phyloP scores from a whole-genome alignment of 169 alveolate species.

The Plasmodium vinckei region DNA sequence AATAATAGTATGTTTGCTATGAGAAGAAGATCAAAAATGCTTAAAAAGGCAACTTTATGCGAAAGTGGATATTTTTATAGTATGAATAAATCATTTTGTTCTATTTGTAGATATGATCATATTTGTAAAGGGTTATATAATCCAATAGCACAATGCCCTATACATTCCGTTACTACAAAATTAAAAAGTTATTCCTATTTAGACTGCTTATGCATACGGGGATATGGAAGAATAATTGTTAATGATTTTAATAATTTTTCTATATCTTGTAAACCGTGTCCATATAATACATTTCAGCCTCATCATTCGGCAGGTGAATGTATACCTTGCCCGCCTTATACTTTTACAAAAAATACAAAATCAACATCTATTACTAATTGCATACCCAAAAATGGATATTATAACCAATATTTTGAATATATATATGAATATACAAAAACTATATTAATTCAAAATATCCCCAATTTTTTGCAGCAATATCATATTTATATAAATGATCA shows the following conservation, averaged over 20 bases:
- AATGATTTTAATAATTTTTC: constrained; percentile 73
- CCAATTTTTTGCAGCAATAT: constrained; percentile 49
- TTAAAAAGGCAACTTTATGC: constrained; percentile 22
- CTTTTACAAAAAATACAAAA: constrained; percentile 74
- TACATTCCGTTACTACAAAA: constrained; percentile 32
- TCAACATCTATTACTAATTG: constrained; percentile 80
- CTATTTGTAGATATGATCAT: constrained; percentile 34
- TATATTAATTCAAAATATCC: constrained; percentile 4
- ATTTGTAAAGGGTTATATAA: constrained; percentile 39
- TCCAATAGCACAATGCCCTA: constrained; percentile 28
- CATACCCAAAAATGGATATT: constrained; percentile 81
- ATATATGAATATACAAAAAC: constrained; percentile 25
- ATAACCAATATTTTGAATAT: constrained; percentile 37
- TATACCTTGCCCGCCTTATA: constrained; percentile 83
- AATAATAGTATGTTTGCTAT: constrained; percentile 33
- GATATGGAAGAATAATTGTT: constrained; percentile 79
- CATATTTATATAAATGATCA: constrained; percentile 23
- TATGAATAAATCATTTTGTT: constrained; percentile 44
- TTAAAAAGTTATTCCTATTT: constrained; percentile 53
- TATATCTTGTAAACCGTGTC: constrained; percentile 80
- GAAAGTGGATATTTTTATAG: constrained; percentile 74
- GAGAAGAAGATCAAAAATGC: constrained; percentile 34
- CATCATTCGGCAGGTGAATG: constrained; percentile 78
- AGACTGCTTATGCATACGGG: constrained; percentile 82
- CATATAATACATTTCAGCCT: constrained; percentile 80